These are phyloP conservation scores for Pichia sp. DNA, from an alignment of 1,139 yeast species.

Conservation along the genomic window DNA sequence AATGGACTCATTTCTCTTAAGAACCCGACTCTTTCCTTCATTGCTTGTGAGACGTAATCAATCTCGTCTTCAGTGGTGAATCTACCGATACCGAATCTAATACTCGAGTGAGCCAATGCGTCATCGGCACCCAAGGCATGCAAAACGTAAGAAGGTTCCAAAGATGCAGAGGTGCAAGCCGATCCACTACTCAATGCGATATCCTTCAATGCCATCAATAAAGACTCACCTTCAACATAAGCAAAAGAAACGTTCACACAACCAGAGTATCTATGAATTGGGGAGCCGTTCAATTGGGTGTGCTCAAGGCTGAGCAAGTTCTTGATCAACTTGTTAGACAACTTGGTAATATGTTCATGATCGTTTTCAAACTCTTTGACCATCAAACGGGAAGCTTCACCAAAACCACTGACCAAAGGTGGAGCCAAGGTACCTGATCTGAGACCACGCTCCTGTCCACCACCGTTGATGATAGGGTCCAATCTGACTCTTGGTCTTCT, in stretches of 20 bases:
- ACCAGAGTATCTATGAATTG: constrained; percentile 71
- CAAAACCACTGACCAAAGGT: constrained; percentile 91
- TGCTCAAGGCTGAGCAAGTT: constrained; percentile 81
- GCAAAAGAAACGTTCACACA: constrained; percentile 97
- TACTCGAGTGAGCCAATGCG: constrained; percentile 95
- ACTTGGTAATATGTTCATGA: constrained; percentile 57
- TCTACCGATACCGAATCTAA: constrained; percentile 95
- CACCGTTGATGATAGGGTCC: constrained; percentile 93
- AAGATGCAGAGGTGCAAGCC: constrained; percentile 98
- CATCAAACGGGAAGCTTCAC: constrained; percentile 93
- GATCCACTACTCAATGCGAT: constrained; percentile 95
- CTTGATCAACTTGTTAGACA: constrained; percentile 67
- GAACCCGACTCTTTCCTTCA: constrained; percentile 82
- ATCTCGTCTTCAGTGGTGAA: constrained; percentile 95
- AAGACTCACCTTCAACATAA: constrained; percentile 95
- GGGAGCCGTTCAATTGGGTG: constrained; percentile 85
- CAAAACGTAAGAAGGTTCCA: constrained; percentile 94
- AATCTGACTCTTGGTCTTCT: constrained; percentile 98
- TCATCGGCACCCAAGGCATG: constrained; percentile 98
- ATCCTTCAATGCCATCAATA: constrained; percentile 95
- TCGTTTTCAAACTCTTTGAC: constrained; percentile 71
- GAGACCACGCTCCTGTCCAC: constrained; percentile 98
- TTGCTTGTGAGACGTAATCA: constrained; percentile 87
- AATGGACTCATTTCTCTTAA: constrained; percentile 90
- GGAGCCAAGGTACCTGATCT: constrained; percentile 97